These are phyloP conservation scores for Fusarium oxysporum DNA, from an alignment of 2,329 filamentous ascomycete genomes.

Conservation along the genomic window DNA sequence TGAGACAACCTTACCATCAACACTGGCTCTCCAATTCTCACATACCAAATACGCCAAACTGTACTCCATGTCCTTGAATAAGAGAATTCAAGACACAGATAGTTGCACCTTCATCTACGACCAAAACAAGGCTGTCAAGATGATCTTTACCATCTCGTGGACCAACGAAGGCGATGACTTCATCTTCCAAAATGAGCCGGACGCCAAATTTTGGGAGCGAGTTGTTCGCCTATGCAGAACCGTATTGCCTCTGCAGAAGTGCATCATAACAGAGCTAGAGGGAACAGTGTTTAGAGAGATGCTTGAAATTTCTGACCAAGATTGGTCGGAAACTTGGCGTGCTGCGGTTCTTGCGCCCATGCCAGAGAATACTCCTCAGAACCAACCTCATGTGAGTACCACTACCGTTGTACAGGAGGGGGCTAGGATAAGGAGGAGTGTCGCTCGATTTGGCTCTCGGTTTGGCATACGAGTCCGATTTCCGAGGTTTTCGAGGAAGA, in stretches of 20 bases:
- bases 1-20: neutral
- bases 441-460: neutral
- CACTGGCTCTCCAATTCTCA: neutral
- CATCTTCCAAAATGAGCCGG: neutral
- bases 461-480: neutral
- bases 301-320: too few relatives aligned
- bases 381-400: neutral
- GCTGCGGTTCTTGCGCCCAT: too few relatives aligned
- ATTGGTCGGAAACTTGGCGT: too few relatives aligned
- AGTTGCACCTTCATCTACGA: neutral
- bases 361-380: too few relatives aligned
- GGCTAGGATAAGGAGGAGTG: neutral
- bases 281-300: too few relatives aligned
- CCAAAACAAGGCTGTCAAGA: neutral
- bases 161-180: neutral
- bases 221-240: neutral
- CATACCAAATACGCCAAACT: neutral
- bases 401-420: too few relatives aligned
- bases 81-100: neutral
- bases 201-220: neutral
- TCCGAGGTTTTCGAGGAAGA: neutral
- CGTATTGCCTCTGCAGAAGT: too few relatives aligned
- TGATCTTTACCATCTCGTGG: neutral
- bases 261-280: too few relatives aligned
- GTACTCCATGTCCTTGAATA: neutral